Conservation (phyloP, 169 alveolate species). For the Plasmodium knowlesi region DNA sequence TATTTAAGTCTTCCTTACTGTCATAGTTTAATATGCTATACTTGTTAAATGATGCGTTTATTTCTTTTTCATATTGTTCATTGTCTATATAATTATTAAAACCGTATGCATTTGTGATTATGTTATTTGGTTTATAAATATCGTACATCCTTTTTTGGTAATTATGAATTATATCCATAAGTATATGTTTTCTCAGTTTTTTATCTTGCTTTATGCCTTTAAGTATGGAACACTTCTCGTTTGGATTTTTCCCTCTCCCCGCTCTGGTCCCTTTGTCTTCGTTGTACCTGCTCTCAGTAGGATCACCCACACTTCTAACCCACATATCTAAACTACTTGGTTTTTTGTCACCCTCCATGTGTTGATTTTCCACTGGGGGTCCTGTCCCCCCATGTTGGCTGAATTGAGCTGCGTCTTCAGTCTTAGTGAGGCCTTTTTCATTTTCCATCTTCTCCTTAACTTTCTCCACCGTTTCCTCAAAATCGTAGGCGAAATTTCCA, state of each 20-base stretch:
- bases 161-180: slow-evolving; percentile 26
- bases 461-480: slow-evolving; percentile 31
- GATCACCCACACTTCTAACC: background rate
- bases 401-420: background rate
- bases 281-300: background rate
- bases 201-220: slow-evolving; percentile 21
- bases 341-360: background rate
- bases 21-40: slow-evolving; percentile 70
- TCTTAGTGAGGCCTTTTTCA: background rate
- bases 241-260: background rate
- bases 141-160: slow-evolving; percentile 68
- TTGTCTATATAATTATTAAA: slow-evolving; percentile 62
- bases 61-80: slow-evolving; percentile 67
- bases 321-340: background rate
- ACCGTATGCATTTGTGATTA: slow-evolving; percentile 52
- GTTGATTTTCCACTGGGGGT: background rate
- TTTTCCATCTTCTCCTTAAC: slow-evolving; percentile 1
- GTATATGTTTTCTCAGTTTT: slow-evolving; percentile 17
- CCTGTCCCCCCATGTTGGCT: background rate
- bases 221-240: background rate
- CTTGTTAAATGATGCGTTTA: slow-evolving; percentile 45
- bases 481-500: slow-evolving; percentile 44
- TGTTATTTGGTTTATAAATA: slow-evolving; percentile 60
- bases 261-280: background rate
- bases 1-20: slow-evolving; percentile 54